Percentiles rank a stretch among this genome's conserved stretches.
phyloP scores from a whole-genome alignment of 768 basidiomycete genomes.

The Tylopilus intermedius region DNA sequence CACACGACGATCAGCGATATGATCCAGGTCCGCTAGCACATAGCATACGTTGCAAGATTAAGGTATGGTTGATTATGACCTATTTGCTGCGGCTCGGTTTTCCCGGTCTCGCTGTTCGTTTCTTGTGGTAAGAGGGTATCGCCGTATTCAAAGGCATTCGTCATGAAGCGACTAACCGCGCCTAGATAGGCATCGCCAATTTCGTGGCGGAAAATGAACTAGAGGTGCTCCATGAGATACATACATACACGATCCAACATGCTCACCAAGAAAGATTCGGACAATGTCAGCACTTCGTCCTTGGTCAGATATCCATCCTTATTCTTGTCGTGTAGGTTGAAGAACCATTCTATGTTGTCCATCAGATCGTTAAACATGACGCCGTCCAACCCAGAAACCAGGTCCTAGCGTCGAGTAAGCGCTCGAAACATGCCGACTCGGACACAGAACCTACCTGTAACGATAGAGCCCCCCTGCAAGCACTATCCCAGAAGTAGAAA shows the following conservation, averaged over 20 bases:
- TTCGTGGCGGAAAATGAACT: conserved; percentile 99
- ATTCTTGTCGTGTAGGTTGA: conserved; percentile 92
- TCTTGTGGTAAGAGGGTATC: conserved; percentile 74
- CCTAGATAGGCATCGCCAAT: conserved; percentile 95
- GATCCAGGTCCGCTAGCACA: neutral
- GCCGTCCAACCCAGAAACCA: conserved; percentile 82
- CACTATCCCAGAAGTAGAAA: conserved; percentile 92
- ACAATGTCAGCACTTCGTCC: conserved; percentile 92
- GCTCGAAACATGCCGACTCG: neutral
- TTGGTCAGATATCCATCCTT: conserved; percentile 94
- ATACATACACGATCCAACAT: neutral
- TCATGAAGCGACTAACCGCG: conserved; percentile 94
- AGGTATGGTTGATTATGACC: conserved; percentile 87
- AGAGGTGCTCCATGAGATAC: conserved; percentile 6
- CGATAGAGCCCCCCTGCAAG: conserved; percentile 76
- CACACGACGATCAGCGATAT: conserved; percentile 8
- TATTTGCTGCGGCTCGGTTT: conserved; percentile 42
- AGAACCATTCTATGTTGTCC: conserved; percentile 99
- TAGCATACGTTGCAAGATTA: conserved; percentile 75
- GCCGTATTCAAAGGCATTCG: conserved; percentile 97
- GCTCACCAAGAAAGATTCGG: conserved; percentile 83
- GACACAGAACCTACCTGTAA: conserved; percentile 61
- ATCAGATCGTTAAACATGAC: conserved; percentile 96
- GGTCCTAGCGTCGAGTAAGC: conserved; percentile 51
- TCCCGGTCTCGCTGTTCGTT: conserved; percentile 31